phyloP scores from a whole-genome alignment of 257 asterid genomes.

The Solanum verrucosum region DNA sequence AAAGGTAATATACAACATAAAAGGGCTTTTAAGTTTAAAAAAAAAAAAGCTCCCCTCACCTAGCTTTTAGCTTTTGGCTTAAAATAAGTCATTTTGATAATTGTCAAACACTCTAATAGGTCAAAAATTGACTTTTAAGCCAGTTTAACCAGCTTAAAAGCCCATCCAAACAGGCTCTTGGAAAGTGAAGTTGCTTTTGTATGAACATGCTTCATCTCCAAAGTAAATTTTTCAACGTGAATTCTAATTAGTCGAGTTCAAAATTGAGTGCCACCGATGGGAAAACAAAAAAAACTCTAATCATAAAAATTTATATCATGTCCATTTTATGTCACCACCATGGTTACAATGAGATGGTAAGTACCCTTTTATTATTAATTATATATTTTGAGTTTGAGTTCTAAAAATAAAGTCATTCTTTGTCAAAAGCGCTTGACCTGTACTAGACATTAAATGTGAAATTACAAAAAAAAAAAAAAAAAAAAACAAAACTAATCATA shows the following conservation, averaged over 20 bases:
- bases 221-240: background rate
- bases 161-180: background rate
- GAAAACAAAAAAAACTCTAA: background rate
- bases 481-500: too few relatives aligned
- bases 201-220: background rate
- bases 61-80: too few relatives aligned
- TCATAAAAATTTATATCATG: too few relatives aligned
- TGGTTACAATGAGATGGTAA: background rate
- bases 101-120: too few relatives aligned
- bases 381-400: background rate
- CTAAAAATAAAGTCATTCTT: background rate
- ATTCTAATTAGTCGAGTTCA: background rate
- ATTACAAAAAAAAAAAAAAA: background rate
- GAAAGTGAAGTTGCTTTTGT: background rate
- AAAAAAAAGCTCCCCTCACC: too few relatives aligned
- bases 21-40: too few relatives aligned
- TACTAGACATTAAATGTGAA: background rate
- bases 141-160: too few relatives aligned
- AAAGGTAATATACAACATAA: too few relatives aligned
- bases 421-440: rapidly evolving
- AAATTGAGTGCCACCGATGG: background rate
- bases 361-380: background rate
- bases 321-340: background rate
- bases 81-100: too few relatives aligned
- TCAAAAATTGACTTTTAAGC: too few relatives aligned